These are phyloP conservation scores for Podila clonocystis DNA, from an alignment of 192 early-diverging fungal genomes.

Conservation along the genomic window DNA sequence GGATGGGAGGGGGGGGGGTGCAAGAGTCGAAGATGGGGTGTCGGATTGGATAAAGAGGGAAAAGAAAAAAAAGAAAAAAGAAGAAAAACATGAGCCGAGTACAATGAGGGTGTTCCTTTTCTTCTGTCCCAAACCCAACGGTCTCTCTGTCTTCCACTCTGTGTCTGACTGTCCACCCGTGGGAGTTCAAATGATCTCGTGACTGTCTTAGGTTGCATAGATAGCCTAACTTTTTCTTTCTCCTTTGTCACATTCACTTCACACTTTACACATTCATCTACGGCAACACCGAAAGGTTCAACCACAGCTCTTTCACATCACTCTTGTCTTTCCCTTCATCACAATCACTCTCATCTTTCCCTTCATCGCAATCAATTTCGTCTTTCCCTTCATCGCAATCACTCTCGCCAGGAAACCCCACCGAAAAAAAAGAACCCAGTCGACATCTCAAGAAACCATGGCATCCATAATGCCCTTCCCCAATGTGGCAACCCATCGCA, in stretches of 20 bases:
- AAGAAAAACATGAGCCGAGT: neutral
- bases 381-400: neutral
- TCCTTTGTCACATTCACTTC: neutral
- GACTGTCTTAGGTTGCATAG: neutral
- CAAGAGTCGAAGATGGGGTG: neutral
- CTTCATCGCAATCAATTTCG: neutral
- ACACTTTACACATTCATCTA: neutral
- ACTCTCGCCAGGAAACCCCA: neutral
- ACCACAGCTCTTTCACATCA: too few species aligned
- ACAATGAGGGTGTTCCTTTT: neutral
- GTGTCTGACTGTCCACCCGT: neutral
- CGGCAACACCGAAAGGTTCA: neutral
- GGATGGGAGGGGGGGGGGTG: too few species aligned
- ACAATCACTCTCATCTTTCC: neutral
- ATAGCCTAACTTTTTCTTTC: neutral
- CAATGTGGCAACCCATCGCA: slow-evolving; percentile 10
- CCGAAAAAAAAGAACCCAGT: neutral
- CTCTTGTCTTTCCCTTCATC: neutral
- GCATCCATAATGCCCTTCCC: slow-evolving; percentile 15
- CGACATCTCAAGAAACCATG: slow-evolving; percentile 4
- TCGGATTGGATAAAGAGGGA: neutral
- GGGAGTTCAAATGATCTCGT: neutral
- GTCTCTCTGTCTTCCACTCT: neutral
- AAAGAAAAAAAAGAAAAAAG: neutral
- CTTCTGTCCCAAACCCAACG: neutral